phyloP scores from a whole-genome alignment of 192 early-diverging fungal species.

The Umbelopsis isabellina region DNA sequence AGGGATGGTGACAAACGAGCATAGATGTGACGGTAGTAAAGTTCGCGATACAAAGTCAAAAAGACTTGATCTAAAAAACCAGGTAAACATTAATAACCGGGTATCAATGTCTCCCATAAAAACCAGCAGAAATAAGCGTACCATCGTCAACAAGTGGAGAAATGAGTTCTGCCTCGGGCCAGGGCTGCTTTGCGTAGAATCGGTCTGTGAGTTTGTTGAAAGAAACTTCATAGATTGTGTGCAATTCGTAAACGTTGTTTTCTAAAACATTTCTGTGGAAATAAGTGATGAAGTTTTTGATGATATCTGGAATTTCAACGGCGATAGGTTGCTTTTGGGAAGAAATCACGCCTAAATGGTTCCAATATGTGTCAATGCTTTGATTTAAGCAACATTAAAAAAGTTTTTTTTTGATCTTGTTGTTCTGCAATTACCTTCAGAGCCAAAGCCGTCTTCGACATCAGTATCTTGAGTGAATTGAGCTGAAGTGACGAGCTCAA shows the following conservation, averaged over 20 bases:
- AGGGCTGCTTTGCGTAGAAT: conserved; percentile 85
- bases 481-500: conserved; percentile 60
- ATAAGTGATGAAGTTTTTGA: conserved; percentile 83
- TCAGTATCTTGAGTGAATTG: conserved; percentile 36
- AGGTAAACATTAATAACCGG: not conserved
- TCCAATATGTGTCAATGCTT: not conserved
- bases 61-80: conserved; percentile 74
- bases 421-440: conserved; percentile 33
- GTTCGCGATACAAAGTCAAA: conserved; percentile 92
- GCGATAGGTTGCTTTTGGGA: conserved; percentile 41
- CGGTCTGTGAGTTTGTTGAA: conserved; percentile 93
- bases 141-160: conserved; percentile 83
- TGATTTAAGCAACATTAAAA: conserved; percentile 15
- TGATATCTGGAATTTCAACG: conserved; percentile 77
- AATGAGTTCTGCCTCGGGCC: conserved; percentile 88
- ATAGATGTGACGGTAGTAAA: conserved; percentile 98
- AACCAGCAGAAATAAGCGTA: conserved; percentile 35
- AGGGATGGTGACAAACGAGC: conserved; percentile 86
- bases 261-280: conserved; percentile 81
- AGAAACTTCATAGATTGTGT: conserved; percentile 85
- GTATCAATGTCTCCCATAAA: not conserved
- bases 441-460: conserved; percentile 53
- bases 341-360: not conserved
- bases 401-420: conserved; percentile 11
- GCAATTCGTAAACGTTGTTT: conserved; percentile 84